Conservation (phyloP, 2,329 filamentous ascomycete species). For the Sporothrix dimorphospora region DNA sequence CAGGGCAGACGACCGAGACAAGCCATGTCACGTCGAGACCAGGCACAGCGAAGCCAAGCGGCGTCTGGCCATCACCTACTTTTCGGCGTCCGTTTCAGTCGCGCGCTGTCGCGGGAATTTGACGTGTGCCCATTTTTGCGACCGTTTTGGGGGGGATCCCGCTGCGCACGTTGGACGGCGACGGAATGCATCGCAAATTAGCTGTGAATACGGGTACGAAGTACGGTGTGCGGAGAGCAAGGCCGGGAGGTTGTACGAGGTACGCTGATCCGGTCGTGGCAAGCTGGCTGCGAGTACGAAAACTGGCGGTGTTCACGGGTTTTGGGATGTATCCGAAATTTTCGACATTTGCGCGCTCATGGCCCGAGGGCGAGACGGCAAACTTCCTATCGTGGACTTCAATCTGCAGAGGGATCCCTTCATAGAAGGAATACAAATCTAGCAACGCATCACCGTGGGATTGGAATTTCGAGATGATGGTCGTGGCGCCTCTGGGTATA, state of each 20-base stretch:
- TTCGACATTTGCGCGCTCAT: slow-evolving; percentile 61
- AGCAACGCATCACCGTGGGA: slow-evolving; percentile 65
- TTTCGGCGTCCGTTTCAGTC: neutral
- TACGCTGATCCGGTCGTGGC: neutral
- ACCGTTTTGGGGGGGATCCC: neutral
- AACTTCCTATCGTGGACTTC: slow-evolving; percentile 67
- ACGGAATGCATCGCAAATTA: slow-evolving; percentile 20
- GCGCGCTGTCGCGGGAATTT: neutral
- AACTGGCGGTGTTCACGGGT: neutral
- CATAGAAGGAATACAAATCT: slow-evolving; percentile 44
- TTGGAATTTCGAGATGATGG: slow-evolving; percentile 56
- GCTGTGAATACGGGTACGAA: neutral
- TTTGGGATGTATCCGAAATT: slow-evolving; percentile 58
- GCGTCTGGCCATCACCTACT: neutral
- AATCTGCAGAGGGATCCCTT: slow-evolving; percentile 55
- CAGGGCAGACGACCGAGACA: neutral
- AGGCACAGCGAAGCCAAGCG: neutral
- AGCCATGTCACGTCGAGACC: neutral
- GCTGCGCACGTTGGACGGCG: neutral
- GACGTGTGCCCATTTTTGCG: neutral
- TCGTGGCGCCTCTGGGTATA: slow-evolving; percentile 63
- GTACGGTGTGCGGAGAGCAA: neutral
- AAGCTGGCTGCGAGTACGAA: neutral
- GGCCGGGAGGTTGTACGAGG: neutral
- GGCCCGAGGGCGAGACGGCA: slow-evolving; percentile 51